phyloP scores from a whole-genome alignment of 768 basidiomycete species.

The Pleurotus citrinopileatus region DNA sequence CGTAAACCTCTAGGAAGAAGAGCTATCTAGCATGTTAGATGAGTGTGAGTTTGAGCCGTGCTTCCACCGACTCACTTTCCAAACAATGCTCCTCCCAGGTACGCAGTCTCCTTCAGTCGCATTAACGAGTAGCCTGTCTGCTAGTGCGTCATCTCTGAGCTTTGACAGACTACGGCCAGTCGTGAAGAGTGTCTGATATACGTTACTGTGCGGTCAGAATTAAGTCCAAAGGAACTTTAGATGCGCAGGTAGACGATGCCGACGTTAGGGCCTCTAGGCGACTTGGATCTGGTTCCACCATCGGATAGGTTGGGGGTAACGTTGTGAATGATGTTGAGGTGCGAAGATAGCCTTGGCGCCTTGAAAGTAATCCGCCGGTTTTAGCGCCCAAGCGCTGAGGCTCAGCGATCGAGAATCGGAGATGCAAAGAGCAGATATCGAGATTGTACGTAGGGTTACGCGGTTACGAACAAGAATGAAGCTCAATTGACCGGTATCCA shows the following conservation, averaged over 20 bases:
- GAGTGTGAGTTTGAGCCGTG: background rate
- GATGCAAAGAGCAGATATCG: constrained; percentile 3
- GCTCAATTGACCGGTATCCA: background rate
- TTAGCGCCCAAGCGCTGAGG: background rate
- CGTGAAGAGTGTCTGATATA: constrained; percentile 46
- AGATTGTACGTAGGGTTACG: background rate
- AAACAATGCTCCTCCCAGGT: constrained; percentile 67
- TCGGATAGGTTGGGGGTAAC: too few species aligned
- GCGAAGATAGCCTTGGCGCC: background rate
- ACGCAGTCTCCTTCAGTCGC: constrained; percentile 43
- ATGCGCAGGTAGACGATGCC: background rate
- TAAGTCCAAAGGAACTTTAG: background rate
- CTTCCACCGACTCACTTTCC: background rate
- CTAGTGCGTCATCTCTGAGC: constrained; percentile 63
- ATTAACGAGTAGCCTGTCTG: constrained; percentile 53
- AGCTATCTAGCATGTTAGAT: constrained; percentile 8
- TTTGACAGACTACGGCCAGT: constrained; percentile 56
- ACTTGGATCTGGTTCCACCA: background rate
- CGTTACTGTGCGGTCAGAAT: constrained; percentile 27
- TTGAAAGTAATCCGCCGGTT: background rate
- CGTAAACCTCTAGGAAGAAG: constrained; percentile 7
- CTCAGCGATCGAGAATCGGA: background rate
- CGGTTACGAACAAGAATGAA: background rate
- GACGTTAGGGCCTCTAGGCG: constrained; percentile 2
- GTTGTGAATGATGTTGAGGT: too few species aligned